Evolutionary conservation across 2,329 filamentous ascomycete species (phyloP).

Genomic region (Arthrocladium fulminans): DNA sequence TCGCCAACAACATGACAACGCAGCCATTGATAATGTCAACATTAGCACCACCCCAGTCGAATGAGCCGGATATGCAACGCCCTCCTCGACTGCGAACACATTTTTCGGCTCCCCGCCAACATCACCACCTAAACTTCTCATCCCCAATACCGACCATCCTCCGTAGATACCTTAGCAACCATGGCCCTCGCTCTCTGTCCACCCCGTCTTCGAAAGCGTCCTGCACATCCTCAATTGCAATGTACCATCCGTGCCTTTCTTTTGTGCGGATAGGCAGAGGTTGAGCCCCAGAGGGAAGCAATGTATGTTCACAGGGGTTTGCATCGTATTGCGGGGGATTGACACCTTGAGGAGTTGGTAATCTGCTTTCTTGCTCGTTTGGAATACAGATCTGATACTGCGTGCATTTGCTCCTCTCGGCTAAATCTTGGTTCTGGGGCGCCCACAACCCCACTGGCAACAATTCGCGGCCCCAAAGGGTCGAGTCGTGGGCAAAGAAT

Average conservation of each 20-base stretch:
- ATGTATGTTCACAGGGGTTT: conserved; percentile 46
- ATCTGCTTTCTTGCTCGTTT: no score
- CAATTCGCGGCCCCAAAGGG: no score
- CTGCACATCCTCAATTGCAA: conserved; percentile 46
- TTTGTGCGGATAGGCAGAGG: conserved; percentile 46
- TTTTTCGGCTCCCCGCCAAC: conserved; percentile 9
- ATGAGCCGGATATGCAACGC: neutral
- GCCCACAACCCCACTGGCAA: no score
- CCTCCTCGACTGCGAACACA: conserved; percentile 3
- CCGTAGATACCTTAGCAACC: neutral
- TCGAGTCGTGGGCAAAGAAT: no score
- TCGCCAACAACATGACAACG: neutral
- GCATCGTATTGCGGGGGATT: conserved; percentile 45
- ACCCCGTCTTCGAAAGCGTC: conserved; percentile 42
- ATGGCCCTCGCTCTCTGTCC: conserved; percentile 28
- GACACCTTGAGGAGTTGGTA: no score
- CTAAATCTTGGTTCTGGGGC: no score
- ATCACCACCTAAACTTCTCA: conserved; percentile 3
- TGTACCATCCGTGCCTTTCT: conserved; percentile 43
- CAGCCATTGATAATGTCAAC: neutral
- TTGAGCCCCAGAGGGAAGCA: conserved; percentile 39
- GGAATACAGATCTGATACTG: no score
- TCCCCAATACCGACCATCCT: neutral
- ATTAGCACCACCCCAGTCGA: neutral
- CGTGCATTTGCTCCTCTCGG: no score